These are phyloP conservation scores for Fistulifera pelliculosa DNA, from an alignment of 108 stramenopile species.

Conservation along the genomic window DNA sequence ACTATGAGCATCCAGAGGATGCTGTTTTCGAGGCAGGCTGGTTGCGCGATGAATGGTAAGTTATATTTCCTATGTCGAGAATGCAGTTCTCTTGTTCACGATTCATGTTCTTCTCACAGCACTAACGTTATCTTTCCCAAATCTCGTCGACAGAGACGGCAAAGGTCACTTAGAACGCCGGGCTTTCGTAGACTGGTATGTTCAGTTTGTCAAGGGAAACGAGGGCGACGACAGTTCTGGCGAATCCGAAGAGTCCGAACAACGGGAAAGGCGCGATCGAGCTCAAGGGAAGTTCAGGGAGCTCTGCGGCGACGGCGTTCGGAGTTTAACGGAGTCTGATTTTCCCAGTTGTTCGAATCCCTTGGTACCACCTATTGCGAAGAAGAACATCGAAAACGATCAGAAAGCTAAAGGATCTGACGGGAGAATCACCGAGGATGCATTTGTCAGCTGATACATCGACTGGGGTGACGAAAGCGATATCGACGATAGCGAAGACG, in stretches of 20 bases:
- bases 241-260: constrained; percentile 27
- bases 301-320: constrained; percentile 9
- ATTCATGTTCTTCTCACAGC: too few species aligned
- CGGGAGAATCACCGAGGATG: constrained; percentile 16
- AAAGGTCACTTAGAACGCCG: constrained; percentile 31
- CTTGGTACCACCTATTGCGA: constrained; percentile 84
- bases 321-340: constrained; percentile 28
- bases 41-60: too few species aligned
- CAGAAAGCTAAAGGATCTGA: constrained; percentile 39
- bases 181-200: constrained; percentile 71
- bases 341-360: constrained; percentile 66
- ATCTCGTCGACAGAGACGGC: constrained; percentile 35
- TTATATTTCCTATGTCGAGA: too few species aligned
- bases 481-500: constrained; percentile 22
- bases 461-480: constrained; percentile 78
- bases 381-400: constrained; percentile 68
- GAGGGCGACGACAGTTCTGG: constrained; percentile 35
- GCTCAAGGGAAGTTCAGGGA: constrained; percentile 37
- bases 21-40: too few species aligned
- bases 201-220: constrained; percentile 32
- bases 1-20: too few species aligned
- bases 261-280: constrained; percentile 54
- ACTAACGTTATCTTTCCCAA: too few species aligned
- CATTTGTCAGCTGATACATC: constrained; percentile 78
- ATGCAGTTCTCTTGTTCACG: too few species aligned